Evolutionary conservation across 495 filamentous ascomycete genomes (phyloP).

Genomic region (Parachaetomium inaequale): DNA sequence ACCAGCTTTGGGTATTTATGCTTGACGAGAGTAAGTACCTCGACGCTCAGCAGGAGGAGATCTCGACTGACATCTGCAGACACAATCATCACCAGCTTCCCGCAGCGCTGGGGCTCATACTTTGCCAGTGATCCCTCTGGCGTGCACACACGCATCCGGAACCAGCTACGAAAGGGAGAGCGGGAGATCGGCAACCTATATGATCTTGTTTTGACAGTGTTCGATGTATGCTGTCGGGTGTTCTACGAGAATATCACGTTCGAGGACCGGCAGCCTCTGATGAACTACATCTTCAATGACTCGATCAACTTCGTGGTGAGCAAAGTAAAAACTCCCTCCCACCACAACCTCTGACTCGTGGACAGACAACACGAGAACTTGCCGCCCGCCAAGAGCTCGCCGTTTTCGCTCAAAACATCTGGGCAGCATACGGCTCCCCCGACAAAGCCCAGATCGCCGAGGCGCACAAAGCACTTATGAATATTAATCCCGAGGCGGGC

Average conservation of each 20-base stretch:
- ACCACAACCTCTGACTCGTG: neutral
- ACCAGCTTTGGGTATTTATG: constrained; percentile 16
- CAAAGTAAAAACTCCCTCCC: neutral
- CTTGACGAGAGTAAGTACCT: constrained; percentile 12
- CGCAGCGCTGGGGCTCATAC: constrained; percentile 15
- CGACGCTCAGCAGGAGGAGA: neutral
- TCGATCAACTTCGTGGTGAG: constrained; percentile 18
- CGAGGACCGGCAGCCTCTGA: constrained; percentile 11
- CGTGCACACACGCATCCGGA: constrained; percentile 2
- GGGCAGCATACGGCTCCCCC: constrained; percentile 14
- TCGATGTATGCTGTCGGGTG: constrained; percentile 14
- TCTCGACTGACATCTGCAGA: constrained; percentile 1
- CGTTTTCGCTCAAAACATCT: constrained; percentile 11
- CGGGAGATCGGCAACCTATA: constrained; percentile 7
- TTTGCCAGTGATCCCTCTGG: constrained; percentile 15
- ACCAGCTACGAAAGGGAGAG: constrained; percentile 1
- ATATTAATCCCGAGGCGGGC: constrained; percentile 18
- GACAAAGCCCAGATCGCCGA: constrained; percentile 20
- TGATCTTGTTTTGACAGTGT: constrained; percentile 7
- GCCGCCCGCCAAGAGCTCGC: constrained; percentile 15
- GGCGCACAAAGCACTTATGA: constrained; percentile 16
- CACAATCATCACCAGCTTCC: constrained; percentile 18
- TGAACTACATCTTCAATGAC: constrained; percentile 19
- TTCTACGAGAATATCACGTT: constrained; percentile 17
- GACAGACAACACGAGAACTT: constrained; percentile 16